These are phyloP conservation scores for Penicillium sclerotiorum DNA, from an alignment of 2,329 filamentous ascomycete species.

Conservation along the genomic window DNA sequence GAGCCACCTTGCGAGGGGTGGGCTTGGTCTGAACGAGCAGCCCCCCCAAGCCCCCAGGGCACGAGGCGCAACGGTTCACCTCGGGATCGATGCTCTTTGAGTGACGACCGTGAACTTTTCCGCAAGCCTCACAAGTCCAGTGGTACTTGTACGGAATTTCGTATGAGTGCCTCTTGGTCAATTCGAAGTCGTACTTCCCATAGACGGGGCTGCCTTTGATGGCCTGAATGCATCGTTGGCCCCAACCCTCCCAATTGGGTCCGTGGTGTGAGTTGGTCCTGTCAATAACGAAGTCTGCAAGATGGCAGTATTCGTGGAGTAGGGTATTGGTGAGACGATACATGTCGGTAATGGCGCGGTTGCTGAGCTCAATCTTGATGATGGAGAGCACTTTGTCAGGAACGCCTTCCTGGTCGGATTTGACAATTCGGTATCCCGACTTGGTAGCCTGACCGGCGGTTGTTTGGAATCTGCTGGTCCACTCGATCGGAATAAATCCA, in stretches of 20 bases:
- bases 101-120: constrained; percentile 76
- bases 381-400: too few species aligned
- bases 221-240: constrained; percentile 40
- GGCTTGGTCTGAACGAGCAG: constrained; percentile 77
- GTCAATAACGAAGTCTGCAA: constrained; percentile 86
- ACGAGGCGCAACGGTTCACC: constrained; percentile 64
- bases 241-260: constrained; percentile 77
- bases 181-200: constrained; percentile 63
- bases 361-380: constrained; percentile 91
- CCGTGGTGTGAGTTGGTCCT: constrained; percentile 78
- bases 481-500: constrained; percentile 62
- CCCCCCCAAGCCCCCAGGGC: too few species aligned
- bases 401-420: too few species aligned
- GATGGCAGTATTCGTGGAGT: constrained; percentile 96
- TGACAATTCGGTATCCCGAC: too few species aligned
- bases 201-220: constrained; percentile 55
- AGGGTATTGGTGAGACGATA: constrained; percentile 81
- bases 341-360: constrained; percentile 81
- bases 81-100: constrained; percentile 77
- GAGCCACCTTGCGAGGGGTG: constrained; percentile 58
- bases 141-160: constrained; percentile 90
- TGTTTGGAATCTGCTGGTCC: constrained; percentile 64
- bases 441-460: constrained; percentile 69
- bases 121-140: constrained; percentile 76
- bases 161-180: constrained; percentile 90